Evolutionary conservation across 164 flowering plant species (phyloP).

Genomic region (Magnolia officinalis): DNA sequence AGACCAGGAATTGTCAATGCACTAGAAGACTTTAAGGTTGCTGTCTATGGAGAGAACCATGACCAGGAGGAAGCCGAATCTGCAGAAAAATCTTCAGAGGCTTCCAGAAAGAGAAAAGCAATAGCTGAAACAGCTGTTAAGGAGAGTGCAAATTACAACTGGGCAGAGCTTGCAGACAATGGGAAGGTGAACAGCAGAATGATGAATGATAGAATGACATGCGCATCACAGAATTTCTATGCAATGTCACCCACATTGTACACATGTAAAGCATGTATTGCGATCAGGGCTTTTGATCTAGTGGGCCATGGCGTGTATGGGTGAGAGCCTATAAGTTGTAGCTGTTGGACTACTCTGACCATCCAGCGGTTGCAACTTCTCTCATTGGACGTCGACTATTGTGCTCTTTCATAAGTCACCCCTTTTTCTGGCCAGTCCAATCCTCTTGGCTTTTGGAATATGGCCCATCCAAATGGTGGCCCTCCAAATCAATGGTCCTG

Average conservation of each 20-base stretch:
- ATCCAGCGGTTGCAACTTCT: not conserved
- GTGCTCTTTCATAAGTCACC: not conserved
- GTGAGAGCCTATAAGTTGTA: not conserved
- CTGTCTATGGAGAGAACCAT: conserved; percentile 77
- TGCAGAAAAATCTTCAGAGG: conserved; percentile 33
- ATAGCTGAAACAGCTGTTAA: conserved; percentile 50
- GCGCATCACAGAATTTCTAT: not conserved
- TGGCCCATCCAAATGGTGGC: not conserved
- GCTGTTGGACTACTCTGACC: not conserved
- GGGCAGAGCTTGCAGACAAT: conserved; percentile 76
- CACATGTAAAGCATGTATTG: not conserved
- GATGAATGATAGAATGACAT: not conserved
- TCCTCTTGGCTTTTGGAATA: not conserved
- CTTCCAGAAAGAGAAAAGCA: conserved; percentile 74
- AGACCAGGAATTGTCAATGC: conserved; percentile 77
- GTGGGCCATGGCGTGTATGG: too few species aligned
- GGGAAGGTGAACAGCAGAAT: conserved; percentile 57
- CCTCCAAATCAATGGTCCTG: not conserved
- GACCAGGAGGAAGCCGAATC: conserved; percentile 38
- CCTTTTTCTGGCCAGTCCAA: not conserved
- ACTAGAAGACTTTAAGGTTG: conserved; percentile 72
- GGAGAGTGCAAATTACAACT: conserved; percentile 54
- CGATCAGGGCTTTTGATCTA: too few species aligned
- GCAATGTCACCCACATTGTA: not conserved
- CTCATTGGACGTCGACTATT: not conserved